phyloP scores from a whole-genome alignment of 192 early-diverging fungal species.

The Podila epicladia region DNA sequence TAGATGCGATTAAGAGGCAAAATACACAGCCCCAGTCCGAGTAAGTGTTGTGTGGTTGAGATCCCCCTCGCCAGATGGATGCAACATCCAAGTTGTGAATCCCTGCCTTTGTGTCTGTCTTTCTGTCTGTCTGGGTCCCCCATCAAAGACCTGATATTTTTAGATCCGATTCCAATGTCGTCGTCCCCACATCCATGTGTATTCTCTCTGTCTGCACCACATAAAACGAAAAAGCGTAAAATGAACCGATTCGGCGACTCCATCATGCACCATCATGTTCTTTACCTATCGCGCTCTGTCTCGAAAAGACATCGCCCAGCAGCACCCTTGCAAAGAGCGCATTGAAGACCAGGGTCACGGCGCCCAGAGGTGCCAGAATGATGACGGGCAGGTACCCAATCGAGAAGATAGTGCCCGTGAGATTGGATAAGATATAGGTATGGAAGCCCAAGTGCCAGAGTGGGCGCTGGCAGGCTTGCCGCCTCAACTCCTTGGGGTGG shows the following conservation, averaged over 20 bases:
- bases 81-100: neutral
- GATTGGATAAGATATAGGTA: slow-evolving; percentile 74
- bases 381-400: slow-evolving; percentile 82
- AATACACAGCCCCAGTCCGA: too few species aligned
- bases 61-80: neutral
- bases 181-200: too few species aligned
- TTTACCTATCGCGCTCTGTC: slow-evolving; percentile 63
- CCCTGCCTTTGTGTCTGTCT: neutral
- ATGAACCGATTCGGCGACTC: neutral
- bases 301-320: slow-evolving; percentile 70
- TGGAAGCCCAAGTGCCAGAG: slow-evolving; percentile 76
- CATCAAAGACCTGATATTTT: neutral
- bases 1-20: too few species aligned
- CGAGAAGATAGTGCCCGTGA: slow-evolving; percentile 75
- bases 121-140: neutral
- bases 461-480: slow-evolving; percentile 60
- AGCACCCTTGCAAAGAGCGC: slow-evolving; percentile 76
- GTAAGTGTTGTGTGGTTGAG: too few species aligned
- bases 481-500: slow-evolving; percentile 58
- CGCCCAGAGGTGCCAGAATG: slow-evolving; percentile 79
- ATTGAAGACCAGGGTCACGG: slow-evolving; percentile 79
- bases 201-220: neutral
- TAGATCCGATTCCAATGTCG: neutral
- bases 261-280: too few species aligned
- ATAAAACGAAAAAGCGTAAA: neutral